A percentile compares a stretch with the other conserved stretches of the same genome.
Conservation (phyloP, 257 asterid genomes). For the Perilla frutescens region DNA sequence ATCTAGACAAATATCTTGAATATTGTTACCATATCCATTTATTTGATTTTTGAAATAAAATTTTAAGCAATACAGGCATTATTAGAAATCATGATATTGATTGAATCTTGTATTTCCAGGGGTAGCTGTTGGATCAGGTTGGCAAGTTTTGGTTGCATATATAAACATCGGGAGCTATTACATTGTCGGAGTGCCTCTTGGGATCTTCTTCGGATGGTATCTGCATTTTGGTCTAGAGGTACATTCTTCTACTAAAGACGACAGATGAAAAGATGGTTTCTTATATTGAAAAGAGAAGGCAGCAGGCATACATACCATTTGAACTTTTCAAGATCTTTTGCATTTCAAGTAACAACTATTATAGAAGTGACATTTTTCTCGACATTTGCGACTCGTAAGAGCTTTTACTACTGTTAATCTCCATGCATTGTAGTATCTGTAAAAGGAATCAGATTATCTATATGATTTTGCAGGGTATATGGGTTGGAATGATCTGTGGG, state of each 20-base stretch:
- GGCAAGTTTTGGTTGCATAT: slow-evolving; percentile 64
- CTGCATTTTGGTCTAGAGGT: slow-evolving; percentile 56
- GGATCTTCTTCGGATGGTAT: slow-evolving; percentile 53
- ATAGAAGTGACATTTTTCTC: not conserved
- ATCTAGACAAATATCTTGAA: too few relatives aligned
- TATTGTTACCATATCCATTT: too few relatives aligned
- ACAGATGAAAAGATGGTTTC: not conserved
- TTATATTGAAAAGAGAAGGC: not conserved
- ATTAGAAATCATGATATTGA: too few relatives aligned
- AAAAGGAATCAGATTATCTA: not conserved
- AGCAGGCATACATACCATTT: not conserved
- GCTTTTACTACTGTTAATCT: not conserved
- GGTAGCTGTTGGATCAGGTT: slow-evolving; percentile 68
- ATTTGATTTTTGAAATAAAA: too few relatives aligned
- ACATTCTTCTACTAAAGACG: not conserved
- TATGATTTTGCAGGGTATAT: slow-evolving; percentile 53
- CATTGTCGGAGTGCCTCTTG: slow-evolving; percentile 60
- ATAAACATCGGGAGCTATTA: slow-evolving; percentile 61
- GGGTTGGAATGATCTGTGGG: slow-evolving; percentile 69
- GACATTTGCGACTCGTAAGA: not conserved
- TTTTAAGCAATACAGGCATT: too few relatives aligned
- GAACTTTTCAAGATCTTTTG: not conserved
- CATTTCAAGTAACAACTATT: too few relatives aligned
- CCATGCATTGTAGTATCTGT: too few relatives aligned
- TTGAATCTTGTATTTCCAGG: slow-evolving; percentile 42